Evolutionary conservation across 805 yeast species (phyloP).

Genomic region (Wickerhamomyces chaumierensis): DNA sequence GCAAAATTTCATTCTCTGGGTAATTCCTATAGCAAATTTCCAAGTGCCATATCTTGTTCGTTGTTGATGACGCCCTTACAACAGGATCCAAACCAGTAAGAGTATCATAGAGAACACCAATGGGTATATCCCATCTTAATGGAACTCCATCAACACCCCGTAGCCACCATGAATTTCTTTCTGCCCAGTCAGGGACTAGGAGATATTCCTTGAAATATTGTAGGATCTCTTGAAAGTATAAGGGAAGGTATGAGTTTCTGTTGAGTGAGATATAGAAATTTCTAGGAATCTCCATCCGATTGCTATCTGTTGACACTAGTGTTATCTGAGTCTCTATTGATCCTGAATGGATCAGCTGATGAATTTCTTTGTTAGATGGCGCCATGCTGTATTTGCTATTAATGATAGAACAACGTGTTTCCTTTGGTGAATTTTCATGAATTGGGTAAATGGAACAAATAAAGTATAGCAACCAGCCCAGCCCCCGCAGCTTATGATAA

Average conservation of each 20-base stretch:
- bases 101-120: slow-evolving; percentile 56
- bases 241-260: slow-evolving; percentile 45
- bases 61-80: too few relatives aligned
- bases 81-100: slow-evolving; percentile 28
- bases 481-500: too few relatives aligned
- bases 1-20: slow-evolving; percentile 35
- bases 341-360: slow-evolving; percentile 21
- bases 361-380: too few relatives aligned
- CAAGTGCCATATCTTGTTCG: slow-evolving; percentile 32
- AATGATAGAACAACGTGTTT: too few relatives aligned
- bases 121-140: slow-evolving; percentile 60
- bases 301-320: slow-evolving; percentile 16
- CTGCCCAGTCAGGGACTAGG: slow-evolving; percentile 17
- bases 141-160: slow-evolving; percentile 53
- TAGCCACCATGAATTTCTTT: slow-evolving; percentile 43
- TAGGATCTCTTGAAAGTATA: slow-evolving; percentile 26
- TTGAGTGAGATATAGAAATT: slow-evolving; percentile 13
- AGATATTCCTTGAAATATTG: slow-evolving; percentile 26
- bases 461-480: too few relatives aligned
- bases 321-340: slow-evolving; percentile 31
- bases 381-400: too few relatives aligned
- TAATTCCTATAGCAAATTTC: slow-evolving; percentile 28
- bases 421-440: too few relatives aligned
- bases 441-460: too few relatives aligned
- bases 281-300: slow-evolving; percentile 8